phyloP scores from a whole-genome alignment of 1,284 basidiomycete species.

The Exobasidium rhododendri region DNA sequence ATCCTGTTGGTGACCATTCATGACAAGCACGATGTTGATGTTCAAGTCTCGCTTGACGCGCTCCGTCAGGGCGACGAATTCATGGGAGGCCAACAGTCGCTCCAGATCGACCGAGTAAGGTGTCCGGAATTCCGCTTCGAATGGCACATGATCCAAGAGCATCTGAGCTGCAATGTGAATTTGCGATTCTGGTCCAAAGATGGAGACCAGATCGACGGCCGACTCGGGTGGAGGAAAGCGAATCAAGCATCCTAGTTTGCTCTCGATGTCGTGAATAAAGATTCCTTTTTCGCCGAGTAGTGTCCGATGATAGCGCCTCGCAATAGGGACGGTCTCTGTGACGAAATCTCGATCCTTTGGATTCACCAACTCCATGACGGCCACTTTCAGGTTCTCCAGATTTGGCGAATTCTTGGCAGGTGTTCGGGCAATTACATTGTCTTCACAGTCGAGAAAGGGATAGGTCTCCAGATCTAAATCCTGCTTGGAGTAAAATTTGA shows the following conservation, averaged over 20 bases:
- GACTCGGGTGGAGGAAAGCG: slow-evolving; percentile 94
- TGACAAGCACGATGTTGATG: slow-evolving; percentile 76
- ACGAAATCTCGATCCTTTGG: slow-evolving; percentile 98
- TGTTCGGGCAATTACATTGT: slow-evolving; percentile 94
- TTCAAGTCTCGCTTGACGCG: slow-evolving; percentile 89
- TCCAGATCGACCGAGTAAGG: slow-evolving; percentile 74
- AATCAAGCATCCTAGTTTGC: slow-evolving; percentile 89
- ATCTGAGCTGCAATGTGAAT: slow-evolving; percentile 94
- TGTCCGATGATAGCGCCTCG: slow-evolving; percentile 88
- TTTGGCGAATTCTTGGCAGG: slow-evolving; percentile 97
- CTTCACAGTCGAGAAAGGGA: slow-evolving; percentile 78
- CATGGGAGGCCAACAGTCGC: slow-evolving; percentile 69
- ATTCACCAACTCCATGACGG: slow-evolving; percentile 95
- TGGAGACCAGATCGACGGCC: slow-evolving; percentile 82
- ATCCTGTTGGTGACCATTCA: slow-evolving; percentile 37
- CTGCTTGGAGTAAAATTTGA: slow-evolving; percentile 98
- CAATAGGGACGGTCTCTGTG: slow-evolving; percentile 86
- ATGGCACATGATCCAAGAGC: slow-evolving; percentile 90
- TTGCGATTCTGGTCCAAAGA: slow-evolving; percentile 94
- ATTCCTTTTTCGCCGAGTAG: slow-evolving; percentile 92
- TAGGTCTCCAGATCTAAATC: slow-evolving; percentile 96
- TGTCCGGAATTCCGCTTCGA: slow-evolving; percentile 90
- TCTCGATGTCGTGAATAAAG: slow-evolving; percentile 94
- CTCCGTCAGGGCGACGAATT: slow-evolving; percentile 79
- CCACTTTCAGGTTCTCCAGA: slow-evolving; percentile 89